phyloP scores from a whole-genome alignment of 1,284 basidiomycete species.

The Ustilago trichophora region DNA sequence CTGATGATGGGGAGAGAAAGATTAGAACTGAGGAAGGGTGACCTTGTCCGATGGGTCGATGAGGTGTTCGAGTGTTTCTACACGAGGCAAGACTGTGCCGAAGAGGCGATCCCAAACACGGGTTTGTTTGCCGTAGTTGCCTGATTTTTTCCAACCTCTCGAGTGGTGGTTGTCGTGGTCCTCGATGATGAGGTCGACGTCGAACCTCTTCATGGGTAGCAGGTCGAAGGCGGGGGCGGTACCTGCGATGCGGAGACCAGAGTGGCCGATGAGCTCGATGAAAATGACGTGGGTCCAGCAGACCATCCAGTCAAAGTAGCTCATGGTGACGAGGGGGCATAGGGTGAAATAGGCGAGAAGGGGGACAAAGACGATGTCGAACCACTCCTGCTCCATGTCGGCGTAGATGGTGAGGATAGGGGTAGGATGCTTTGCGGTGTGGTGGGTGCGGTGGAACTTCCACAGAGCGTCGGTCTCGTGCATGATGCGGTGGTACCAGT shows the following conservation, averaged over 20 bases:
- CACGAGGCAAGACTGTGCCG: slow-evolving; percentile 50
- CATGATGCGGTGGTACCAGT: slow-evolving; percentile 59
- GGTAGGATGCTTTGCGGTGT: slow-evolving; percentile 57
- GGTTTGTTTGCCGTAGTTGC: slow-evolving; percentile 64
- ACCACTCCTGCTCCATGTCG: slow-evolving; percentile 55
- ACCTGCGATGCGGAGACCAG: slow-evolving; percentile 53
- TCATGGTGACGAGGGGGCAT: slow-evolving; percentile 21
- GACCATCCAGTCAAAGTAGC: slow-evolving; percentile 43
- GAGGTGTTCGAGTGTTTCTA: slow-evolving; percentile 40
- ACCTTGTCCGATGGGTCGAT: slow-evolving; percentile 36
- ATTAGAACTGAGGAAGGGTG: slow-evolving; percentile 20
- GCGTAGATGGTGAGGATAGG: slow-evolving; percentile 51
- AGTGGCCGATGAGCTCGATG: slow-evolving; percentile 57
- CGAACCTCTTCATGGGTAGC: slow-evolving; percentile 37
- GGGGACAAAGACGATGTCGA: slow-evolving; percentile 53
- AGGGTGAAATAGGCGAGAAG: slow-evolving; percentile 38
- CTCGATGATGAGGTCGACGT: slow-evolving; percentile 60
- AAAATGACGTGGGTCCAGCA: slow-evolving; percentile 49
- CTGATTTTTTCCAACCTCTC: slow-evolving; percentile 49
- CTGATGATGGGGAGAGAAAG: no score
- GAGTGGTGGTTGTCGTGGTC: slow-evolving; percentile 65
- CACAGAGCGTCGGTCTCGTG: slow-evolving; percentile 57
- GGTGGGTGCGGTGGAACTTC: slow-evolving; percentile 50
- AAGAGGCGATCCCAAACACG: slow-evolving; percentile 61
- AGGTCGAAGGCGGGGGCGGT: slow-evolving; percentile 37